Conservation (phyloP, 768 basidiomycete species). For the Rhizopogon vinicolor region DNA sequence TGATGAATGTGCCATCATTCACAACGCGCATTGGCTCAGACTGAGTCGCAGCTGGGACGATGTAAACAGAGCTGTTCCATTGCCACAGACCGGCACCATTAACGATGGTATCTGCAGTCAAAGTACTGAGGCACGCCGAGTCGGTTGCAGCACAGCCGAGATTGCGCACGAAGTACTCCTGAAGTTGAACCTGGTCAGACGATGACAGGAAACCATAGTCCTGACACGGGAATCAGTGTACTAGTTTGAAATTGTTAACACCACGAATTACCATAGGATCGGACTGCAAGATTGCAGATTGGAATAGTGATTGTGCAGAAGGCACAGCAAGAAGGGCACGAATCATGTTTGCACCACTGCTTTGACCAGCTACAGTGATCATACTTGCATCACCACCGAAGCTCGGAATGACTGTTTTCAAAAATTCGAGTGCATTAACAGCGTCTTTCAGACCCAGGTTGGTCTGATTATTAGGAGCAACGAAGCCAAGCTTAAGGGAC, state of each 20-base stretch:
- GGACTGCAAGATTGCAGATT: slow-evolving; percentile 77
- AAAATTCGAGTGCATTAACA: slow-evolving; percentile 60
- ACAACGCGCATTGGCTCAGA: slow-evolving; percentile 60
- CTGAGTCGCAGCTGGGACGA: slow-evolving; percentile 48
- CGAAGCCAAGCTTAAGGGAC: slow-evolving; percentile 58
- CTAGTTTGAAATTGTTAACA: background rate
- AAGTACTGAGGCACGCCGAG: slow-evolving; percentile 43
- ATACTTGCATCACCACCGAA: slow-evolving; percentile 65
- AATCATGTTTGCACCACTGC: slow-evolving; percentile 74
- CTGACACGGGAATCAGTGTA: slow-evolving; percentile 29
- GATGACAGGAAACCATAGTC: slow-evolving; percentile 66
- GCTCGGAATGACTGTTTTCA: slow-evolving; percentile 49
- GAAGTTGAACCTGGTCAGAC: slow-evolving; percentile 49
- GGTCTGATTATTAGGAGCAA: slow-evolving; percentile 63
- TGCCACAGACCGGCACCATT: slow-evolving; percentile 43
- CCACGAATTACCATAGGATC: slow-evolving; percentile 69
- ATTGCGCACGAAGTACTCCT: slow-evolving; percentile 44
- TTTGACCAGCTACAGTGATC: slow-evolving; percentile 80
- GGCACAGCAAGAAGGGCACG: slow-evolving; percentile 72
- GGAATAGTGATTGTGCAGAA: slow-evolving; percentile 66
- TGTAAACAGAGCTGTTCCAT: slow-evolving; percentile 32
- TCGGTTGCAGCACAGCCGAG: slow-evolving; percentile 43
- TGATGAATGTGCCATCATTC: slow-evolving; percentile 64
- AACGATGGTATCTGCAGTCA: slow-evolving; percentile 51
- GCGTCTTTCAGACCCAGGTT: slow-evolving; percentile 72